Conservation (phyloP, 306 rosid species). For the Vigna angularis region DNA sequence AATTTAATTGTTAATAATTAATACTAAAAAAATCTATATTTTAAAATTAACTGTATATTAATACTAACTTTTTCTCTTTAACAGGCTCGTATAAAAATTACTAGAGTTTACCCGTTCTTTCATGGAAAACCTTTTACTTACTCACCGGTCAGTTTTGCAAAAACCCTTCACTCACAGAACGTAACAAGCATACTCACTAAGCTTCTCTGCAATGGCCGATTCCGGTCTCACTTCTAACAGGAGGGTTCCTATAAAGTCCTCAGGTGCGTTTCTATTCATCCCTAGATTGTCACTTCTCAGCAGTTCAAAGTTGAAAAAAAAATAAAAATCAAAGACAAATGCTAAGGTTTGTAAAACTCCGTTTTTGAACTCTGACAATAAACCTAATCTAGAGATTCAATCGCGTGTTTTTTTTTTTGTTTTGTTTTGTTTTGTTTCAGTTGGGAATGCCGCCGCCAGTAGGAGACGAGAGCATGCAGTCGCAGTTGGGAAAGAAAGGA, state of each 20-base stretch:
- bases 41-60: no score
- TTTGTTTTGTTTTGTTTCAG: conserved; percentile 49
- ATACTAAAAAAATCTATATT: no score
- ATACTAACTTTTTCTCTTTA: no score
- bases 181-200: background rate
- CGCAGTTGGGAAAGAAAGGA: conserved; percentile 79
- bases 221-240: conserved; percentile 51
- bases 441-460: conserved; percentile 74
- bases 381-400: conserved; percentile 36
- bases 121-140: no score
- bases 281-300: background rate
- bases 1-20: no score
- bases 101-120: no score
- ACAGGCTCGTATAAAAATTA: no score
- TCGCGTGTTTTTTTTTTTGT: conserved; percentile 16
- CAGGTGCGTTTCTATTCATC: conserved; percentile 56
- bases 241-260: conserved; percentile 83
- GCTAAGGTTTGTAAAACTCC: background rate
- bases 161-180: background rate
- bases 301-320: background rate
- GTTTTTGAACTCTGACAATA: background rate
- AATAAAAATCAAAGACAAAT: background rate
- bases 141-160: no score
- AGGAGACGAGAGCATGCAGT: conserved; percentile 79
- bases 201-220: conserved; percentile 70